phyloP scores from a whole-genome alignment of 352 stramenopile species.

The Globisporangium viniferum region DNA sequence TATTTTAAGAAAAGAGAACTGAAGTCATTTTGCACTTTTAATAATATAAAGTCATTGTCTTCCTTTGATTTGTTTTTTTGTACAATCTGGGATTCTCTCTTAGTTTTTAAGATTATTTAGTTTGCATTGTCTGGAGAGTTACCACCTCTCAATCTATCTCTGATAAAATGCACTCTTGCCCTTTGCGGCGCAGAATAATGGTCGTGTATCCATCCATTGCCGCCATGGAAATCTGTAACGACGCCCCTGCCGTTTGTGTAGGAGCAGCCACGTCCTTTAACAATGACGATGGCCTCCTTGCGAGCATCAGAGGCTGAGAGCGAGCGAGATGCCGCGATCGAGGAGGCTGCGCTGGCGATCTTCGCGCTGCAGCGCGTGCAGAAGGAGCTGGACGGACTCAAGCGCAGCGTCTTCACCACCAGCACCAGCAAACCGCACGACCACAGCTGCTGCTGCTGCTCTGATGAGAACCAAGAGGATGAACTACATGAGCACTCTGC shows the following conservation, averaged over 20 bases:
- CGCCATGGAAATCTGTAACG: background rate
- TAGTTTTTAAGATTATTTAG: no score
- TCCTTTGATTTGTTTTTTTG: no score
- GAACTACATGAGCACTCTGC: background rate
- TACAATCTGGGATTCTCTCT: no score
- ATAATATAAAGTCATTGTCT: no score
- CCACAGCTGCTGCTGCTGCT: background rate
- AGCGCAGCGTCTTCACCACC: background rate
- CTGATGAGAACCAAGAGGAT: background rate
- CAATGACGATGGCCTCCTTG: background rate
- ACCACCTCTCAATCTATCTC: no score
- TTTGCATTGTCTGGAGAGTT: no score
- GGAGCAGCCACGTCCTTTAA: no score
- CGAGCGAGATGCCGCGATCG: slow-evolving; percentile 31
- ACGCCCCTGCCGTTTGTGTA: background rate
- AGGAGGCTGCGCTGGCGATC: slow-evolving; percentile 27
- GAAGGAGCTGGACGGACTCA: slow-evolving; percentile 5
- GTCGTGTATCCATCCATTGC: background rate
- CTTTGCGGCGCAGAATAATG: background rate
- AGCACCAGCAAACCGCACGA: background rate
- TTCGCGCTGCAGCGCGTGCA: slow-evolving; percentile 9
- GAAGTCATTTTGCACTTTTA: no score
- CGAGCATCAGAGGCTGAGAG: slow-evolving; percentile 11
- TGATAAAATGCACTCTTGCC: no score
- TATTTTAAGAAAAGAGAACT: no score